Evolutionary conservation across 208 protist species (phyloP), one percentile per base, ranked within the genome.

Genomic region (Naegleria fowleri): DNA sequence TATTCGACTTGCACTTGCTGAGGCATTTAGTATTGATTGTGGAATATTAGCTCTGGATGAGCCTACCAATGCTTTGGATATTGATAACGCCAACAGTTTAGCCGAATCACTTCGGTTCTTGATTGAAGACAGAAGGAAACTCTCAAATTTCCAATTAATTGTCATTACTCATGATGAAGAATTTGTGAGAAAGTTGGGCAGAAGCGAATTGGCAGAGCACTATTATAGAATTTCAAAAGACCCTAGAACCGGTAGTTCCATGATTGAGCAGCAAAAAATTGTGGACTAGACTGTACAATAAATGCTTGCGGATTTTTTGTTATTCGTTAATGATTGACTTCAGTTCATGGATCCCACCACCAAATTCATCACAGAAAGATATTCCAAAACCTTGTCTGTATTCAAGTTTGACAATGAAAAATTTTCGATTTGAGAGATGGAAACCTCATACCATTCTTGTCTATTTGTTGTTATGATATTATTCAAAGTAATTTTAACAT

Each of bases 151-250:
- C 88, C 99, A 99, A 95, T 94, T 99, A 0, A 95, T 99, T 90
- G 95, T 99, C n/a, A 99, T 99, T 92, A 99, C 99, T 39, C 99
- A 99, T 93, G 99, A 99, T 92, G 98, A 99, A 93, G 97, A 99
- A 91, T 99, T 99, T 93, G 97, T 98, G 55, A 22, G 29, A 13
- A 76, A 75, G 16, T 36, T 91, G 5, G 90, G 90, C 9, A 59
- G 25, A 38, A 36, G 36, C 55, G 67, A 91, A 36, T 91, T 55
- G 41, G 52, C 43, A 5, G 90, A 91, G 29, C 33, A 25, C n/a
- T 91, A 52, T 29, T 91, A 84, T 33, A 38, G 52, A 36, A 38
- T 91, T 36, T 38, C 16, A 4, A 91, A 91, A 51, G 67, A 91
- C 85, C 89, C 83, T 33, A 25, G 5, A 13, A 91, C 19, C 41